A percentile compares a stretch with the other conserved stretches of the same genome.
These are phyloP conservation scores for Leishmania gerbilli DNA, from an alignment of 208 protist genomes.

Conservation along the genomic window DNA sequence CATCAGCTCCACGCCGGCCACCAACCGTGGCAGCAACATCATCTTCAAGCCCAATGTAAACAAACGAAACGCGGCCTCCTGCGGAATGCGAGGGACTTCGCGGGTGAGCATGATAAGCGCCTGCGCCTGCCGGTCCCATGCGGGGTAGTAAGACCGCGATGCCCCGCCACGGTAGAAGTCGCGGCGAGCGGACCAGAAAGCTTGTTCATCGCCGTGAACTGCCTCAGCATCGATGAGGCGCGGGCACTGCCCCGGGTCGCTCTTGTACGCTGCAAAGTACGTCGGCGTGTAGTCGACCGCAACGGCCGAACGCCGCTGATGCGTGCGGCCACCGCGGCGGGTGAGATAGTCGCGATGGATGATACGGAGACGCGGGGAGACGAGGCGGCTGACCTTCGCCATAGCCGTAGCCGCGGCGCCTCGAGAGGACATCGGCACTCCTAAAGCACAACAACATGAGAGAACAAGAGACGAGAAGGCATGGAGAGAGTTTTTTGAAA, in stretches of 20 bases:
- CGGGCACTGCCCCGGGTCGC: slow-evolving; percentile 38
- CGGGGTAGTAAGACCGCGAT: slow-evolving; percentile 49
- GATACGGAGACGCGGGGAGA: slow-evolving; percentile 62
- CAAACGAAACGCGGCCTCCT: slow-evolving; percentile 85
- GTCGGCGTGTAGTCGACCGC: slow-evolving; percentile 66
- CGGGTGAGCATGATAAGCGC: slow-evolving; percentile 75
- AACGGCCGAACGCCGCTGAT: slow-evolving; percentile 43
- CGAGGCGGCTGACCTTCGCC: slow-evolving; percentile 32
- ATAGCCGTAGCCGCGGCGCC: slow-evolving; percentile 4
- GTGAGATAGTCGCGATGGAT: slow-evolving; percentile 71
- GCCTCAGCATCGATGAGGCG: slow-evolving; percentile 81
- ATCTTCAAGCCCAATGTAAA: slow-evolving; percentile 77
- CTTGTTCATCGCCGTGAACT: slow-evolving; percentile 83
- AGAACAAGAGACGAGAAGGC: background rate
- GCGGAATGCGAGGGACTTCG: slow-evolving; percentile 69
- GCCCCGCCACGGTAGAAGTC: slow-evolving; percentile 60
- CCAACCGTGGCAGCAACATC: slow-evolving; percentile 68
- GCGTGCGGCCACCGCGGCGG: slow-evolving; percentile 60
- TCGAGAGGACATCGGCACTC: slow-evolving; percentile 4
- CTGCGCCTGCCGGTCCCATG: slow-evolving; percentile 84
- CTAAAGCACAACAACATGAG: background rate
- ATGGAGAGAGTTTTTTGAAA: background rate
- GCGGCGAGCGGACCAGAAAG: slow-evolving; percentile 72
- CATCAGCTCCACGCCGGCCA: slow-evolving; percentile 51
- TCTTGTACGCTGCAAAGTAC: slow-evolving; percentile 45